These are phyloP conservation scores for Cladosporium halotolerans DNA, from an alignment of 2,329 filamentous ascomycete species.

Conservation along the genomic window DNA sequence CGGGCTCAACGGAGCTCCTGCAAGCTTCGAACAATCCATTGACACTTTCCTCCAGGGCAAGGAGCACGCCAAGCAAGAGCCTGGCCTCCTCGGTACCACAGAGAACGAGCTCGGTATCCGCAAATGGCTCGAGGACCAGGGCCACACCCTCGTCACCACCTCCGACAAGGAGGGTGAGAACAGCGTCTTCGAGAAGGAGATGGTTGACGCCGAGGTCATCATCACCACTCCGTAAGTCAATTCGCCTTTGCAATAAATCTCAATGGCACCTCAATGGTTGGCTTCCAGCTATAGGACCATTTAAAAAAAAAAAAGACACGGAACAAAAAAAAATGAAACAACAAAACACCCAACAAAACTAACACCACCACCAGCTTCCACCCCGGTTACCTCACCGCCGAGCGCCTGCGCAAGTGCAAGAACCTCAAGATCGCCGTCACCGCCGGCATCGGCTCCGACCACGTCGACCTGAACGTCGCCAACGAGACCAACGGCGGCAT, in stretches of 20 bases:
- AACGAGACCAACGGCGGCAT: constrained; percentile 98
- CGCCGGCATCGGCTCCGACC: constrained; percentile 95
- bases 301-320: background rate
- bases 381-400: constrained; percentile 92
- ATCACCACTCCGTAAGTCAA: constrained; percentile 84
- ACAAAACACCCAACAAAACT: background rate
- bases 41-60: constrained; percentile 50
- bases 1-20: background rate
- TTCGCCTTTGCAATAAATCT: background rate
- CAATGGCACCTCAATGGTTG: constrained; percentile 1
- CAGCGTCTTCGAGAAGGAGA: constrained; percentile 90
- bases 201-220: constrained; percentile 96
- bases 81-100: constrained; percentile 83
- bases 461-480: constrained; percentile 92
- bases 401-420: constrained; percentile 96
- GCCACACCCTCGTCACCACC: constrained; percentile 93
- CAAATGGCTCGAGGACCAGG: constrained; percentile 95
- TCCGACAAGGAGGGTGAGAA: constrained; percentile 94
- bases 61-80: constrained; percentile 82
- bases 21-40: constrained; percentile 1
- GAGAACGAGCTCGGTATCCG: constrained; percentile 97
- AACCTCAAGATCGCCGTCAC: constrained; percentile 97
- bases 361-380: constrained; percentile 63
- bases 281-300: background rate
- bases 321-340: background rate